phyloP scores from a whole-genome alignment of 331 rosid species.

The Prunus yedoensis region DNA sequence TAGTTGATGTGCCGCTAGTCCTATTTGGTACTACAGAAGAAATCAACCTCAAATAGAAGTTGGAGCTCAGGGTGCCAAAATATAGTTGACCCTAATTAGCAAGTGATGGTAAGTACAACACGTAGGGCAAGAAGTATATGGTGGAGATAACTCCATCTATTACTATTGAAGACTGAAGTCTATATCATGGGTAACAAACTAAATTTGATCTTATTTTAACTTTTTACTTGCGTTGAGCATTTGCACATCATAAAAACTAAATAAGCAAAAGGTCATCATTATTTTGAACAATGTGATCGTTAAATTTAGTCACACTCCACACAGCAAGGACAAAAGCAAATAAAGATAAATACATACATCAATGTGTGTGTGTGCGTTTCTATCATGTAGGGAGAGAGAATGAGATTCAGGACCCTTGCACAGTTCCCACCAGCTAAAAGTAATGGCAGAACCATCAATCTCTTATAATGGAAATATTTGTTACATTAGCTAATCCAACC shows the following conservation, averaged over 20 bases:
- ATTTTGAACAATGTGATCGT: too few relatives aligned
- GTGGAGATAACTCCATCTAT: too few relatives aligned
- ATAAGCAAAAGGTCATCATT: too few relatives aligned
- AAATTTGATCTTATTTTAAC: not conserved
- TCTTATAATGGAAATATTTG: not conserved
- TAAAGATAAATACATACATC: too few relatives aligned
- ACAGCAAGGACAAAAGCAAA: too few relatives aligned
- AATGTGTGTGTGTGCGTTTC: too few relatives aligned
- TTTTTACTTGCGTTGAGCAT: not conserved
- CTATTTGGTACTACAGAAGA: conserved; percentile 2
- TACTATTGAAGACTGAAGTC: not conserved
- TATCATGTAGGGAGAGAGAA: too few relatives aligned
- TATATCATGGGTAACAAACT: not conserved
- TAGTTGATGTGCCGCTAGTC: not conserved
- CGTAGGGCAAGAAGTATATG: too few relatives aligned
- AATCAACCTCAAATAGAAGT: not conserved
- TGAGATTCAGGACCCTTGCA: not conserved
- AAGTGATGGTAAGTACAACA: too few relatives aligned
- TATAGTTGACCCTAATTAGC: too few relatives aligned
- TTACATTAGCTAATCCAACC: not conserved
- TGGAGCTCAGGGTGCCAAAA: not conserved
- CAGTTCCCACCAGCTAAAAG: conserved; percentile 4
- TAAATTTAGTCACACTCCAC: too few relatives aligned
- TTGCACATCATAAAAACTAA: not conserved
- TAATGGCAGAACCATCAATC: not conserved